Percentiles rank a stretch among this genome's conserved stretches.
These are phyloP conservation scores for Mucor plumbeus DNA, from an alignment of 371 early-diverging fungal species.

Conservation along the genomic window DNA sequence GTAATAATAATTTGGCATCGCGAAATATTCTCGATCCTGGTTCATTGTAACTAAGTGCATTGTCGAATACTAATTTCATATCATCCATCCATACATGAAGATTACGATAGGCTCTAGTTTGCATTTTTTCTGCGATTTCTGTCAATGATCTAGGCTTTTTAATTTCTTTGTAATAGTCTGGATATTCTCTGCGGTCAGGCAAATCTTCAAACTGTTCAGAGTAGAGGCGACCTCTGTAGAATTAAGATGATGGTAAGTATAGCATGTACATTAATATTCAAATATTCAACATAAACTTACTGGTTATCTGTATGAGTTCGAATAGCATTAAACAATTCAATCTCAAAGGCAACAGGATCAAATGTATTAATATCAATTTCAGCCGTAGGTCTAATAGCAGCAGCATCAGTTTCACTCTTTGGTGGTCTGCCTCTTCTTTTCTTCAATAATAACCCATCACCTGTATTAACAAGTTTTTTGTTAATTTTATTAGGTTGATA, in stretches of 20 bases:
- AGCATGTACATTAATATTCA: no score
- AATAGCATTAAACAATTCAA: constrained; percentile 45
- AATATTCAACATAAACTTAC: constrained; percentile 27
- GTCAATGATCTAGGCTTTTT: constrained; percentile 73
- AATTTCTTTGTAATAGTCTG: constrained; percentile 92
- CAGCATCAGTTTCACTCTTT: constrained; percentile 46
- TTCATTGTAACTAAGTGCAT: constrained; percentile 80
- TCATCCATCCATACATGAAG: constrained; percentile 72
- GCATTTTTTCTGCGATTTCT: constrained; percentile 62
- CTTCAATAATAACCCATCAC: constrained; percentile 16
- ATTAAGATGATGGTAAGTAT: no score
- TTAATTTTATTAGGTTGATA: neutral
- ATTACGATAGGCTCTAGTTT: constrained; percentile 57
- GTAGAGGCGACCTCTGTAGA: constrained; percentile 63
- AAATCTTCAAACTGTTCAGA: constrained; percentile 80
- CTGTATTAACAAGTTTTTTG: neutral
- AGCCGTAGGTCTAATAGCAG: constrained; percentile 33
- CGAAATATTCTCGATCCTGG: constrained; percentile 72
- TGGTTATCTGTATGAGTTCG: constrained; percentile 48
- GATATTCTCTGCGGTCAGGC: constrained; percentile 79
- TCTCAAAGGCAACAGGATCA: constrained; percentile 47
- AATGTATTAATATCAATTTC: constrained; percentile 43
- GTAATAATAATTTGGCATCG: constrained; percentile 64
- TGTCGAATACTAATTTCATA: constrained; percentile 71
- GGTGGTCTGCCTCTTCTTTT: constrained; percentile 54